A percentile compares a stretch with the other conserved stretches of the same genome.
Conservation (phyloP, 2,329 filamentous ascomycete genomes). For the Penicillium sp. region DNA sequence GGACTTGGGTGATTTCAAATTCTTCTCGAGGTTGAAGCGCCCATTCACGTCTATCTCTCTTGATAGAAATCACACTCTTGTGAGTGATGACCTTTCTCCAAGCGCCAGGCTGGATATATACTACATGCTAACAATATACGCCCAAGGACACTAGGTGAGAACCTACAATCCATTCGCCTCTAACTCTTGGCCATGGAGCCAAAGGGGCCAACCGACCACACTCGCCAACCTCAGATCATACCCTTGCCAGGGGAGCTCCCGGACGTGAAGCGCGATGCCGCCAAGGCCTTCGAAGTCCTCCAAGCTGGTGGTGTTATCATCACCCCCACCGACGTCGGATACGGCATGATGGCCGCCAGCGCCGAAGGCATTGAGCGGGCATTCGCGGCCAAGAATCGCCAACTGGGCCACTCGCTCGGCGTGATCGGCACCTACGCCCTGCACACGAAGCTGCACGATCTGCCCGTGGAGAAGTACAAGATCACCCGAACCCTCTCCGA, state of each 20-base stretch:
- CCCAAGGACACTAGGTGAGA: too few relatives aligned
- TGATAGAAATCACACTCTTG: too few relatives aligned
- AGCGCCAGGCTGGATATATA: too few relatives aligned
- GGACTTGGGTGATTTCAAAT: too few relatives aligned
- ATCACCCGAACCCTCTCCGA: slow-evolving; percentile 17
- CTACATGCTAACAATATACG: too few relatives aligned
- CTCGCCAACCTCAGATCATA: slow-evolving; percentile 16
- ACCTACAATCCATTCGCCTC: too few relatives aligned
- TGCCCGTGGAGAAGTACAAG: slow-evolving; percentile 8
- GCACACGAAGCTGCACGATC: slow-evolving; percentile 20
- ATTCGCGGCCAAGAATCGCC: slow-evolving; percentile 25
- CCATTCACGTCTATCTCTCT: too few relatives aligned
- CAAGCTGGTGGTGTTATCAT: slow-evolving; percentile 22
- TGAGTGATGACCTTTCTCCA: too few relatives aligned
- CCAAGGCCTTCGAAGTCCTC: slow-evolving; percentile 8
- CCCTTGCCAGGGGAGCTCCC: slow-evolving; percentile 9
- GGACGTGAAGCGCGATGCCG: slow-evolving; percentile 12
- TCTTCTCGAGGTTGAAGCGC: too few relatives aligned
- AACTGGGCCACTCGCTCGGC: slow-evolving; percentile 18
- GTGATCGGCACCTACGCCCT: slow-evolving; percentile 21
- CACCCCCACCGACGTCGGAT: slow-evolving; percentile 27
- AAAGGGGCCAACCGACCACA: too few relatives aligned
- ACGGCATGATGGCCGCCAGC: slow-evolving; percentile 20
- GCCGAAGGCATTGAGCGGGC: slow-evolving; percentile 16
- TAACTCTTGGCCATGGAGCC: too few relatives aligned